These are phyloP conservation scores for Penicillium taxi DNA, from an alignment of 495 filamentous ascomycete species.

Conservation along the genomic window DNA sequence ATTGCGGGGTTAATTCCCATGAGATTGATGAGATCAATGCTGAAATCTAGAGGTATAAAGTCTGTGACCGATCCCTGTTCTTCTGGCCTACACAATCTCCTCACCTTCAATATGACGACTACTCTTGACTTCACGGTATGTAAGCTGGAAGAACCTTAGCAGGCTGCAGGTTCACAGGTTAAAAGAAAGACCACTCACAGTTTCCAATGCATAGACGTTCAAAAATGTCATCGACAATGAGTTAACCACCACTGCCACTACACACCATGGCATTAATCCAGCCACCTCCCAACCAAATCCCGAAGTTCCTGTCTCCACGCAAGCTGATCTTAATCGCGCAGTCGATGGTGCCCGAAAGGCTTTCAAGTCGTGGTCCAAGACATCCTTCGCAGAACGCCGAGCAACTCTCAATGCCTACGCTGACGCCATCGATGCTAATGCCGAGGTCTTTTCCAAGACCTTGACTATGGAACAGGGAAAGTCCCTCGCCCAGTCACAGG, in stretches of 20 bases:
- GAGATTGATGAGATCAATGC: too few relatives aligned
- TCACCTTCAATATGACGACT: neutral
- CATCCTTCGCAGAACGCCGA: constrained; percentile 46
- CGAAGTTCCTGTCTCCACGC: constrained; percentile 45
- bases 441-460: constrained; percentile 39
- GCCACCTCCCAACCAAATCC: constrained; percentile 42
- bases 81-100: too few relatives aligned
- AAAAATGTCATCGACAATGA: constrained; percentile 35
- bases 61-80: too few relatives aligned
- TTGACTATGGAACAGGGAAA: constrained; percentile 53
- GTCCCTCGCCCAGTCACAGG: constrained; percentile 26
- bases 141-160: too few relatives aligned
- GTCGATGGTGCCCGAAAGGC: constrained; percentile 40
- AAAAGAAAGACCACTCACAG: too few relatives aligned
- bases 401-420: constrained; percentile 47
- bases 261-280: constrained; percentile 42
- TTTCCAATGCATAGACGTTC: constrained; percentile 25
- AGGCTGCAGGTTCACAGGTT: neutral
- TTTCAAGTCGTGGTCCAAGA: constrained; percentile 45
- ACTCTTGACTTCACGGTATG: neutral
- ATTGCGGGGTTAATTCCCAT: too few relatives aligned
- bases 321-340: constrained; percentile 48
- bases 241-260: constrained; percentile 19
- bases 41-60: too few relatives aligned
- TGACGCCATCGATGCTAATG: constrained; percentile 36